phyloP scores from a whole-genome alignment of 306 rosid genomes.

The Trifolium subterraneum region DNA sequence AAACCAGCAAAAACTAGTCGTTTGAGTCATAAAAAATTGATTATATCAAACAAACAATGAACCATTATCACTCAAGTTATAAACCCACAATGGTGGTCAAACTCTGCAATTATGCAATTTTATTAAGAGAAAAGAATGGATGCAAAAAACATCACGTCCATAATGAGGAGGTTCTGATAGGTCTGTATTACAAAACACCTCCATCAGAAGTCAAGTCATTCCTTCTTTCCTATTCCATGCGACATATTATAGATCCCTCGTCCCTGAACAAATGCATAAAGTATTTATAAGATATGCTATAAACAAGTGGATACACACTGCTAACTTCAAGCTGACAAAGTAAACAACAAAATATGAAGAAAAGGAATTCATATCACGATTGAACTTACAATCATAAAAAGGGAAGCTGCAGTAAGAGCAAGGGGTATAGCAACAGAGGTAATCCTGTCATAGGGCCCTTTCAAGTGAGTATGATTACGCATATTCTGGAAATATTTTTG shows the following conservation, averaged over 20 bases:
- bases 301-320: background rate
- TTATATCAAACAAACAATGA: slow-evolving; percentile 37
- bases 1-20: slow-evolving; percentile 12
- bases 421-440: slow-evolving; percentile 93
- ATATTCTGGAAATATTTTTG: slow-evolving; percentile 72
- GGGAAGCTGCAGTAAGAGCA: slow-evolving; percentile 72
- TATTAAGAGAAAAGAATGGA: slow-evolving; percentile 52
- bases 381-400: slow-evolving; percentile 76
- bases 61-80: slow-evolving; percentile 39
- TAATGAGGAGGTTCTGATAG: slow-evolving; percentile 28
- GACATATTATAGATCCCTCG: slow-evolving; percentile 91
- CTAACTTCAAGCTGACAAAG: slow-evolving; percentile 19
- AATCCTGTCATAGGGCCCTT: slow-evolving; percentile 81
- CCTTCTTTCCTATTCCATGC: slow-evolving; percentile 95
- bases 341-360: slow-evolving; percentile 6
- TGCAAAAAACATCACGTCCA: slow-evolving; percentile 43
- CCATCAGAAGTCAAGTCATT: slow-evolving; percentile 55
- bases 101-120: slow-evolving; percentile 57
- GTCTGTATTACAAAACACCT: slow-evolving; percentile 38
- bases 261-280: slow-evolving; percentile 58
- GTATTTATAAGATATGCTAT: background rate
- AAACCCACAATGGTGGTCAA: slow-evolving; percentile 29
- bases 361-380: background rate
- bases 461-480: slow-evolving; percentile 75
- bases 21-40: slow-evolving; percentile 35